Evolutionary conservation across 2,329 filamentous ascomycete genomes (phyloP), one percentile per base, ranked within the genome.

Genomic region (Diplodia intermedia): DNA sequence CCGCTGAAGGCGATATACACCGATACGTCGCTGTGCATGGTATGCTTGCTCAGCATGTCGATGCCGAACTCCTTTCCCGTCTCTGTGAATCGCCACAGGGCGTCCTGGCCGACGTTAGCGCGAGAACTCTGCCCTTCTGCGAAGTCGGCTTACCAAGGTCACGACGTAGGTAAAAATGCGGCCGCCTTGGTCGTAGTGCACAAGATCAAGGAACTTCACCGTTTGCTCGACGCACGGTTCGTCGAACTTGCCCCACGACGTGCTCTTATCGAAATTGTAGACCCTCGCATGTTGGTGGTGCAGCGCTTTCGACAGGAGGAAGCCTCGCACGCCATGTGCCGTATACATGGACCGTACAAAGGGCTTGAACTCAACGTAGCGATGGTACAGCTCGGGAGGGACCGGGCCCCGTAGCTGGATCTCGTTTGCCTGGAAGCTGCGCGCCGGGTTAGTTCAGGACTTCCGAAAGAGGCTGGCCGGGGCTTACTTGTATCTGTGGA

Each of bases 41-140:
- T 97, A 79, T 98, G 94, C 78, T 98, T 98, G 78, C 90, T 93
- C 74, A 98, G 81, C 78, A 97, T 84, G 80, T 97, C 94, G 74
- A 98, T 93, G 65, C 94, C 93, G 69, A 97, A 97, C 74, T 97
- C 94, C 73, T 95, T 95, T 36, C 94, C 94, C 0, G 94, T 98
- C 79, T 97, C 94, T 0, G 94, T 97, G 80, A 97, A 97, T 55
- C 93, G 90, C 75, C 96, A 87, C 65, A 94, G 85, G 5, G 90
- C 91, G 75, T 98, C 94, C 23, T 20, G 12, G 23, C 23, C 36
- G 20, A 29, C 6, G 20, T 60, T 14, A 60, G 55, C 31, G 18
- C 15, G 20, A 3, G 1, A 8, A 9, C 54, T n/a, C 31, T 6
- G 18, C 14, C 38, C 9, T 3, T n/a, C 2, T 38, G 54, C n/a